Percentiles rank a stretch among this genome's conserved stretches.
These are phyloP conservation scores for Leccinum arenicola DNA, from an alignment of 768 basidiomycete species.

Conservation along the genomic window DNA sequence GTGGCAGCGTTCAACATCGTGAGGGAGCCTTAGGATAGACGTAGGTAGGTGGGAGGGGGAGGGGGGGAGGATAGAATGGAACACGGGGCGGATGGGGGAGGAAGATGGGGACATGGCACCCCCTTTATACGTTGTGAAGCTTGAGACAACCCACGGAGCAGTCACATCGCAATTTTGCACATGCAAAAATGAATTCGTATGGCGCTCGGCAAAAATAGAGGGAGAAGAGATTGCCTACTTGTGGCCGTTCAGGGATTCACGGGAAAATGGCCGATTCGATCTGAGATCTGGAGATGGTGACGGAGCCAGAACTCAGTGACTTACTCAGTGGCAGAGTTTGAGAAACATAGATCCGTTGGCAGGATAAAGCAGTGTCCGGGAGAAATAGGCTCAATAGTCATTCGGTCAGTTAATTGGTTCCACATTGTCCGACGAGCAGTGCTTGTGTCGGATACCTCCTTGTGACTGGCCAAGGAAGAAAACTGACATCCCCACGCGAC, in stretches of 20 bases:
- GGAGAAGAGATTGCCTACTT: conserved; percentile 32
- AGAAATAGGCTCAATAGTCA: conserved; percentile 18
- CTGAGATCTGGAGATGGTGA: conserved; percentile 33
- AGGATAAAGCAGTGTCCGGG: conserved; percentile 22
- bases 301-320: conserved; percentile 19
- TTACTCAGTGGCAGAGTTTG: conserved; percentile 18
- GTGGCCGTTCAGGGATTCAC: conserved; percentile 33
- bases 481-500: conserved; percentile 10
- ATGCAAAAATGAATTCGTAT: conserved; percentile 28
- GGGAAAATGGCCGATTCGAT: conserved; percentile 28
- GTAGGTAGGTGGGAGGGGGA: not conserved
- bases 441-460: not conserved
- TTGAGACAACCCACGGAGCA: conserved; percentile 25
- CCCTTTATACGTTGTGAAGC: conserved; percentile 32
- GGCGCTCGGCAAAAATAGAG: conserved; percentile 31
- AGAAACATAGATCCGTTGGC: conserved; percentile 33
- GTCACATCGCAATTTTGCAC: conserved; percentile 20
- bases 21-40: not conserved
- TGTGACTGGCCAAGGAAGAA: conserved; percentile 1
- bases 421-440: conserved; percentile 10
- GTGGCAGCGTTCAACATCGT: conserved; percentile 32
- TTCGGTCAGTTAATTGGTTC: conserved; percentile 1
- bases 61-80: conserved; percentile 5
- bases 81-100: conserved; percentile 15
- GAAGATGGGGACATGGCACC: conserved; percentile 9